Base-by-base conservation (phyloP, 306 rosid genomes). In the Cucurbita maxima region DNA sequence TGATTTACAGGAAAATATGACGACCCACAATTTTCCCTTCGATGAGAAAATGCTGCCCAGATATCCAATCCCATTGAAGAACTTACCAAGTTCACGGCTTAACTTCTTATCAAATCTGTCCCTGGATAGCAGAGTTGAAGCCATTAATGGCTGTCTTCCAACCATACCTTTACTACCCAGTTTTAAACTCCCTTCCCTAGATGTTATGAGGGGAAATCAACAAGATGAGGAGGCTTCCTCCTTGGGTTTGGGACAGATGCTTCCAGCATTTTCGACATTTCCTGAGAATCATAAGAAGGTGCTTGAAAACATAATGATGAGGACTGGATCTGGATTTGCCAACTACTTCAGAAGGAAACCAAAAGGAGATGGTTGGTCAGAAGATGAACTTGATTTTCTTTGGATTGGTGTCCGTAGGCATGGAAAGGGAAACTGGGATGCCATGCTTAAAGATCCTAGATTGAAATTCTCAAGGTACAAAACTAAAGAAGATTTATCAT, bases 371-470 rank as follows among this genome's bases (percentile, higher is more conserved):
- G 84, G 87, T 30, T 95, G 99, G 99, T 83, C 96, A 36, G 99
- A 95, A 86, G 99, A 95, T 76, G 99, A 95, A 82, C 99, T 95
- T 74, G 99, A 95, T 83, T 89, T 80, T 74, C 90, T 95, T 71
- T 95, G 99, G 99, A 86, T 95, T 62, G 99, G 99, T 81, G 96
- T 95, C 74, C 99, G 99, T 34, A 87, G 97, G 84, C 96, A 91
- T 79, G 99, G 99, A 72, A 86, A 86, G 85, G 97, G 96, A 41
- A 89, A 95, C 76, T 95, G 99, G 99, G 96, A 89, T 71, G 77
- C 81, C 16, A 91, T 95, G 91, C 88, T 95, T 47, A 85, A 88
- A 83, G 99, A 95, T 83, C 89, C 91, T 37, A 89, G 86, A 75
- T 80, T 95, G 79, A 91, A 86, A 78, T 95, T 95, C 79, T 89